A percentile compares a stretch with the other conserved stretches of the same genome.
Conservation (phyloP, 352 stramenopile genomes). For the Phytophthora europaea region DNA sequence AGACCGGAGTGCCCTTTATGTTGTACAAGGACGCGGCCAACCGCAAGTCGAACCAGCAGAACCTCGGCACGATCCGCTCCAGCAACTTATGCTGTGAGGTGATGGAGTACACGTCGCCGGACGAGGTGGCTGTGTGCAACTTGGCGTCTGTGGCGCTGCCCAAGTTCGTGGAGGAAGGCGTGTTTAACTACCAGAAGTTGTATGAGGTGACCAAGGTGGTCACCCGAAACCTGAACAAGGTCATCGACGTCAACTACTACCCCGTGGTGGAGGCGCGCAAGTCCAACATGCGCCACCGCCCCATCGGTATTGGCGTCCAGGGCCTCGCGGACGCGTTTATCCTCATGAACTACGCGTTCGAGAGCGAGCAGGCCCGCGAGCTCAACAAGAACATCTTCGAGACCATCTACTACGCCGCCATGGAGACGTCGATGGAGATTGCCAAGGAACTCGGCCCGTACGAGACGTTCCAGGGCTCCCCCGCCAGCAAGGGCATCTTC, state of each 20-base stretch:
- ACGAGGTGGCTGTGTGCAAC: conserved; percentile 99
- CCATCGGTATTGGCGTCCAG: conserved; percentile 99
- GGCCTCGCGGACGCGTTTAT: conserved; percentile 98
- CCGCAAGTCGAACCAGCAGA: conserved; percentile 99
- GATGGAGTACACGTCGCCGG: conserved; percentile 98
- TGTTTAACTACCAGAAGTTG: conserved; percentile 98
- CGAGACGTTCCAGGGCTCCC: conserved; percentile 97
- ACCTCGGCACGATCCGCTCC: conserved; percentile 99
- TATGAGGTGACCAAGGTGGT: conserved; percentile 97
- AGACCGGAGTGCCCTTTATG: conserved; percentile 99
- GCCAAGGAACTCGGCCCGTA: conserved; percentile 96
- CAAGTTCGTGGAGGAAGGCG: conserved; percentile 92
- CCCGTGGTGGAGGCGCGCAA: conserved; percentile 90
- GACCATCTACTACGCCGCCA: conserved; percentile 99
- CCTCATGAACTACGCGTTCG: conserved; percentile 97
- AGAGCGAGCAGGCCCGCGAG: conserved; percentile 91
- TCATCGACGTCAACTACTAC: conserved; percentile 99
- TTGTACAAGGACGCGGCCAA: conserved; percentile 99
- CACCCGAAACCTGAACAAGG: conserved; percentile 98
- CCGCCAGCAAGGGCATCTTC: conserved; percentile 97
- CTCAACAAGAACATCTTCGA: conserved; percentile 99
- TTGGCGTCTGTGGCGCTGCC: conserved; percentile 97
- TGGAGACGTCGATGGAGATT: conserved; percentile 97
- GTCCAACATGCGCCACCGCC: conserved; percentile 98
- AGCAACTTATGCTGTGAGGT: conserved; percentile 99